Conservation (phyloP, 371 early-diverging fungal species). For the Chytridium lagenaria region DNA sequence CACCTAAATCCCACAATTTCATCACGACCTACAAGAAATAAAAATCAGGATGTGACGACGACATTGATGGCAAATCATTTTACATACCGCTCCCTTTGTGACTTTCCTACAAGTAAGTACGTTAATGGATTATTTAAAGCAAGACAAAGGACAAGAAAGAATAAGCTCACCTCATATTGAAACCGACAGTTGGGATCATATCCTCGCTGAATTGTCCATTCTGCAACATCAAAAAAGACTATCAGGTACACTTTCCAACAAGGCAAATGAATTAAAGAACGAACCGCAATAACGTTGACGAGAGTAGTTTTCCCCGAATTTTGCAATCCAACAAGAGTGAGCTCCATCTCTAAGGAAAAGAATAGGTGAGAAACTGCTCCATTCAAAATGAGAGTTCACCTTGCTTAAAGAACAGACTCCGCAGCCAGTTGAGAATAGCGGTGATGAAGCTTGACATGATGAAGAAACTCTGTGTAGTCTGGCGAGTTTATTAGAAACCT, state of each 20-base stretch:
- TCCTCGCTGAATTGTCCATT: constrained; percentile 96
- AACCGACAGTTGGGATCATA: constrained; percentile 97
- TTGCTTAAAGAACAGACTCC: constrained; percentile 93
- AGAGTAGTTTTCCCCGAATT: constrained; percentile 98
- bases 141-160: not conserved
- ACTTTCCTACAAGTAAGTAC: constrained; percentile 52
- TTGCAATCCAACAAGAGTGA: constrained; percentile 96
- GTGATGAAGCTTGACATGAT: constrained; percentile 39
- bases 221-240: constrained; percentile 45
- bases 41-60: too few species aligned
- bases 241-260: not conserved
- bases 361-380: too few species aligned
- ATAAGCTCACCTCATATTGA: constrained; percentile 96
- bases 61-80: too few species aligned
- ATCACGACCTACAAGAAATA: constrained; percentile 76
- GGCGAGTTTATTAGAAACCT: too few species aligned
- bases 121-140: too few species aligned
- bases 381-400: too few species aligned
- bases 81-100: constrained; percentile 54
- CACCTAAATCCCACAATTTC: constrained; percentile 99
- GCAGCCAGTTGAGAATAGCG: constrained; percentile 83
- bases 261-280: constrained; percentile 36
- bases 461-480: too few species aligned
- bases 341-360: constrained; percentile 98
- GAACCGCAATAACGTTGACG: constrained; percentile 95